phyloP scores from a whole-genome alignment of 345 rosid genomes.

The Euphorbia peplus region DNA sequence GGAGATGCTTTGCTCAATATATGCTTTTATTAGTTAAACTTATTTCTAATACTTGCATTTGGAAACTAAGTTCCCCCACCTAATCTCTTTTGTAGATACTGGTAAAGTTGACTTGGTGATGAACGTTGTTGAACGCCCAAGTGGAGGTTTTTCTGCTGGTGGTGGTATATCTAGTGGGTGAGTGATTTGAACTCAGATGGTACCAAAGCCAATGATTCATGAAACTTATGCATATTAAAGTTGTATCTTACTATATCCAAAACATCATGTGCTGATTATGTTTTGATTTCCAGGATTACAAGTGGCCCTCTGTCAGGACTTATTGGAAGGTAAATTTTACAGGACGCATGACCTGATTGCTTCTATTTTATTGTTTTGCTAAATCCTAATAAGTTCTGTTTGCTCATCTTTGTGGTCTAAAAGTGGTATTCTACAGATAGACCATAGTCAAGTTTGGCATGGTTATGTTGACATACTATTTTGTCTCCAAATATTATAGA shows the following conservation, averaged over 20 bases:
- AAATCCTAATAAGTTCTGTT: background rate
- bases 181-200: constrained; percentile 25
- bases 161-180: constrained; percentile 95
- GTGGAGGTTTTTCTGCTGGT: constrained; percentile 96
- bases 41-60: constrained; percentile 6
- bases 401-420: background rate
- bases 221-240: background rate
- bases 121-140: constrained; percentile 94
- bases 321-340: constrained; percentile 71
- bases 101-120: constrained; percentile 87
- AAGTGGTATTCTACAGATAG: background rate
- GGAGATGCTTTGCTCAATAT: background rate
- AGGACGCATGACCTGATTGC: constrained; percentile 3
- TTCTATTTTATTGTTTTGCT: background rate
- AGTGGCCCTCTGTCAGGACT: constrained; percentile 91
- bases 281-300: constrained; percentile 59
- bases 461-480: background rate
- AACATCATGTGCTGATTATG: constrained; percentile 11
- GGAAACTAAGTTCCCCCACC: background rate
- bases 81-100: constrained; percentile 43
- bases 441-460: background rate
- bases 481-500: background rate
- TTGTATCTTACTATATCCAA: background rate
- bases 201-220: constrained; percentile 6
- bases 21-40: background rate